Conservation (phyloP, 2,329 filamentous ascomycete genomes). For the Arachnomyces sp. region DNA sequence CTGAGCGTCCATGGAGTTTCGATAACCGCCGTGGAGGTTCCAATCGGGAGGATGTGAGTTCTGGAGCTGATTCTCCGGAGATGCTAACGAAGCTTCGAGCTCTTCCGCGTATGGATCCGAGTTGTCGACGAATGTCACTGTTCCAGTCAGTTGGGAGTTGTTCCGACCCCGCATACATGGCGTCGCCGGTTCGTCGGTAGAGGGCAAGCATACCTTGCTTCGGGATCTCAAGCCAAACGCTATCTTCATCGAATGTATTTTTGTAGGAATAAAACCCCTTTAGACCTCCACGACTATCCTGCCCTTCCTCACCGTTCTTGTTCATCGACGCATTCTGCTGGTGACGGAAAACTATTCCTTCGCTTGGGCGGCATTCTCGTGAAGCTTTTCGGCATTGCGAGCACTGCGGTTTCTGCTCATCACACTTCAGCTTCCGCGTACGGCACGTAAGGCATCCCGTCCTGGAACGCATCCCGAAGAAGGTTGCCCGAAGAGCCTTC, state of each 20-base stretch:
- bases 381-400: constrained; percentile 54
- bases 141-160: constrained; percentile 1
- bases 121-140: constrained; percentile 55
- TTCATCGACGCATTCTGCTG: constrained; percentile 65
- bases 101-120: constrained; percentile 53
- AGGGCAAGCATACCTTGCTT: constrained; percentile 40
- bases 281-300: constrained; percentile 36
- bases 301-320: constrained; percentile 34
- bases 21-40: constrained; percentile 21
- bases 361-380: constrained; percentile 52
- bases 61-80: constrained; percentile 22
- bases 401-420: constrained; percentile 53
- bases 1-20: constrained; percentile 23
- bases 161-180: constrained; percentile 1
- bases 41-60: constrained; percentile 24
- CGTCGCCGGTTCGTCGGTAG: background rate
- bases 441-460: constrained; percentile 48
- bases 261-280: constrained; percentile 59
- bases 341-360: constrained; percentile 58
- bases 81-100: constrained; percentile 27
- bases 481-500: constrained; percentile 18
- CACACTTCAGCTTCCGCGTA: constrained; percentile 56
- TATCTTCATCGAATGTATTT: constrained; percentile 54
- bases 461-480: constrained; percentile 35
- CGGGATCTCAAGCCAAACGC: constrained; percentile 55